These are phyloP conservation scores for Naganishia sp. DNA, from an alignment of 1,284 basidiomycete species.

Conservation along the genomic window DNA sequence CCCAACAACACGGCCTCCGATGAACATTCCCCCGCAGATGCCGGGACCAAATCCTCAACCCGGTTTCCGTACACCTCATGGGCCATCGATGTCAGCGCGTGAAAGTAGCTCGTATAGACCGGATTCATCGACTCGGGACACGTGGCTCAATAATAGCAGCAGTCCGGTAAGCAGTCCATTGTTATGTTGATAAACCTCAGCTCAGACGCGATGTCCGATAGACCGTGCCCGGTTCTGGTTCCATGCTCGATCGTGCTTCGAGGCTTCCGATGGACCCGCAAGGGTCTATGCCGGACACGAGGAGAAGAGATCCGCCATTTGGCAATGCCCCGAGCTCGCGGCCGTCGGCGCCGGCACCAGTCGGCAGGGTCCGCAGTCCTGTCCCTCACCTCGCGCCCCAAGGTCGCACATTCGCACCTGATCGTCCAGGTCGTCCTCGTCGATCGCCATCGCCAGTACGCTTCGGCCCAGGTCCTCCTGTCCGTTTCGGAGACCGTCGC, in stretches of 20 bases:
- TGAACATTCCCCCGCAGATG: background rate
- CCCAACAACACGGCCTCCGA: background rate
- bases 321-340: background rate
- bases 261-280: background rate
- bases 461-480: background rate
- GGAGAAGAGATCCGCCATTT: background rate
- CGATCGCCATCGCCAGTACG: slow-evolving; percentile 12
- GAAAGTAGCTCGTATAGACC: background rate
- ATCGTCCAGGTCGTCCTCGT: slow-evolving; percentile 4
- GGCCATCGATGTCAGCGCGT: too few relatives aligned
- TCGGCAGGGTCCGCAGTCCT: slow-evolving; percentile 7
- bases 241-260: background rate
- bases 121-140: background rate
- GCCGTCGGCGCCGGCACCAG: background rate
- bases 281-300: background rate
- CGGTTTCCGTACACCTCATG: background rate
- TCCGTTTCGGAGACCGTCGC: slow-evolving; percentile 1
- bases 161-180: background rate
- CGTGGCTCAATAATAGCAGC: background rate
- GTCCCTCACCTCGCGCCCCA: slow-evolving; percentile 9
- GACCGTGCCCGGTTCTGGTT: background rate
- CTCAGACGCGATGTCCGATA: background rate
- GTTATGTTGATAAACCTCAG: background rate
- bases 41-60: background rate
- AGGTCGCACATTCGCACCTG: background rate